Percentiles rank a stretch among this genome's conserved stretches.
phyloP scores from a whole-genome alignment of 2,329 filamentous ascomycete species.

The Alternaria infectoria region DNA sequence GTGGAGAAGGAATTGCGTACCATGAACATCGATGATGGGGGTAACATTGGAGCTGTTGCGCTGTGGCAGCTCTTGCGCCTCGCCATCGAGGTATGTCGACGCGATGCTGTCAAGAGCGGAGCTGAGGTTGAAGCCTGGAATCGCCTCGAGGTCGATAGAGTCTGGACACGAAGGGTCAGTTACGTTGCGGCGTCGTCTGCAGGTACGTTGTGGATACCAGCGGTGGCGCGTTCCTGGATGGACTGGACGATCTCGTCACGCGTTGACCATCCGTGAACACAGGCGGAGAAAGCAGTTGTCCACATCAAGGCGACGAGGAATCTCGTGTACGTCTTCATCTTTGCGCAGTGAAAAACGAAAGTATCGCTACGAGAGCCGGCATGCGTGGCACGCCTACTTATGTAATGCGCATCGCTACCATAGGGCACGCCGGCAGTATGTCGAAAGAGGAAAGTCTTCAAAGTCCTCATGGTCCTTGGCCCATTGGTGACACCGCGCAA shows the following conservation, averaged over 20 bases:
- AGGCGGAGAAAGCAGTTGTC: neutral
- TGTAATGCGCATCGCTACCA: neutral
- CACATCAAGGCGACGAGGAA: neutral
- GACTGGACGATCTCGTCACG: neutral
- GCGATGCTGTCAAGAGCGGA: conserved; percentile 1
- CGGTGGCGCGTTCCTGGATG: neutral
- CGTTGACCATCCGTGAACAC: neutral
- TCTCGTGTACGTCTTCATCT: neutral
- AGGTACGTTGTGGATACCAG: neutral
- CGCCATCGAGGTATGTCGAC: neutral
- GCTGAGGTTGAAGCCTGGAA: neutral
- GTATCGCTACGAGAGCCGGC: neutral
- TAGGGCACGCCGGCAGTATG: neutral
- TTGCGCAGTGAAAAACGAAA: neutral
- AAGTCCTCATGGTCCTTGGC: neutral
- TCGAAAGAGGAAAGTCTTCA: neutral
- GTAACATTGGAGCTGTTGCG: neutral
- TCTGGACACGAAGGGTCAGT: neutral
- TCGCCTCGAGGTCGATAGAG: neutral
- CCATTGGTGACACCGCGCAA: neutral
- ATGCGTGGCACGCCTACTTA: neutral
- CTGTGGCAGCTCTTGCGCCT: neutral
- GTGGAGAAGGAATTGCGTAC: neutral
- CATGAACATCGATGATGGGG: conserved; percentile 1
- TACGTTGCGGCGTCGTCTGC: neutral